Evolutionary conservation across 2,329 filamentous ascomycete species (phyloP).

Genomic region (Ustulina deusta): DNA sequence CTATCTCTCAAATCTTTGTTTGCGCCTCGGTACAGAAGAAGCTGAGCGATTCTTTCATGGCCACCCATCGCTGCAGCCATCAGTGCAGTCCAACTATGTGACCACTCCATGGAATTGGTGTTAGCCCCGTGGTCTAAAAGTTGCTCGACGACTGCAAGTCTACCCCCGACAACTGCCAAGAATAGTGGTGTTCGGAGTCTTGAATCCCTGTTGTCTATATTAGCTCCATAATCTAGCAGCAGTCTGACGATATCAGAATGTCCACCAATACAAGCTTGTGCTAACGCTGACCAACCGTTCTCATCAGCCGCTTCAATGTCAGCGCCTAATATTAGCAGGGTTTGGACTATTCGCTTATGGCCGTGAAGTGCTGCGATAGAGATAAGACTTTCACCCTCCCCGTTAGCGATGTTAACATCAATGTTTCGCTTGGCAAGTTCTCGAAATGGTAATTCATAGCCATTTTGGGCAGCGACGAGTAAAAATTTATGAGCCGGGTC

Average conservation of each 20-base stretch:
- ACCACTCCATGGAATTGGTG: no score
- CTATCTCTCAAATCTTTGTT: no score
- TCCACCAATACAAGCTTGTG: neutral
- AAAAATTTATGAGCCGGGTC: constrained; percentile 9
- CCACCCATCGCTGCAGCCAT: no score
- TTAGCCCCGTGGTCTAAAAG: neutral
- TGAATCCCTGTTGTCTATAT: no score
- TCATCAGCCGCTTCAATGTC: neutral
- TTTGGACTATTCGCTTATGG: constrained; percentile 5
- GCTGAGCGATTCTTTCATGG: no score
- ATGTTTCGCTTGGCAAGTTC: neutral
- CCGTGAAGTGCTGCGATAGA: neutral
- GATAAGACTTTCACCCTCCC: neutral
- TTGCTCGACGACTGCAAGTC: neutral
- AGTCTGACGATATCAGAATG: neutral
- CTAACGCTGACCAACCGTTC: neutral
- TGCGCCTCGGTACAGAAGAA: no score
- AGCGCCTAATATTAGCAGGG: neutral
- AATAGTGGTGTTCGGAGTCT: neutral
- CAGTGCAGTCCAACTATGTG: no score
- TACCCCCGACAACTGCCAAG: neutral
- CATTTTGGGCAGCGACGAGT: neutral
- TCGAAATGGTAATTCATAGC: constrained; percentile 5
- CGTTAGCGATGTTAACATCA: neutral
- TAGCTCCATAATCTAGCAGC: neutral